Base-by-base conservation (phyloP, 345 rosid species). In the Physaria fendleri region DNA sequence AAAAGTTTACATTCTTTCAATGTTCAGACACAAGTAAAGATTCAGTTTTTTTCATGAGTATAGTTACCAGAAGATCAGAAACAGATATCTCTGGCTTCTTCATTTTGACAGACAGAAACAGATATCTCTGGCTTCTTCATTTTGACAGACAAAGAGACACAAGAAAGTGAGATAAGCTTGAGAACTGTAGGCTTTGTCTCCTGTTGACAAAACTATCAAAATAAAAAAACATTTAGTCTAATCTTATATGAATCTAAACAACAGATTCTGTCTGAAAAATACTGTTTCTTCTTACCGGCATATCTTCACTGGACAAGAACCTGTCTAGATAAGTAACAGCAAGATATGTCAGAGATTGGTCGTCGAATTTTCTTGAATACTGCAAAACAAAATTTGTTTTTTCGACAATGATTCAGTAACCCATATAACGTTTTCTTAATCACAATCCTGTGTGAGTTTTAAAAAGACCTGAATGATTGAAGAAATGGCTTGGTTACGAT, bases 261-360 rank as follows among this genome's bases (percentile, higher is more conserved):
- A 24, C 47, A 41, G 59, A 41, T 57, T 67, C n/a, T n/a, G n/a
- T n/a, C n/a, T n/a, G n/a, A n/a, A n/a, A n/a, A n/a, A n/a, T n/a
- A n/a, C 66, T 60, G 53, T 54, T 28, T 25, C n/a, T n/a, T n/a
- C n/a, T 72, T 83, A 89, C 97, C 81, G 51, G 82, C 38, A 74
- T 72, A 58, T 46, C 79, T 72, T 78, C 85, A 67, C 63, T 74
- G 4, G 90, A 82, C 43, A 90, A 45, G 76, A 84, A 86, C 61
- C 97, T 80, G 73, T 90, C 97, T 25, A 90, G 75, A 69, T 90
- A 90, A 71, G 84, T 90, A 13, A 79, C 75, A 8, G 95, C 92
- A 32, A 90, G 91, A 71, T 84, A 90, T 30, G 85, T 63, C 42
- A 79, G 18, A 59, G 73, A 68, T 4, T 80, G 82, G 39, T 78